These are phyloP conservation scores for Chaetoscypha palmicola DNA, from an alignment of 2,329 filamentous ascomycete species.

Conservation along the genomic window DNA sequence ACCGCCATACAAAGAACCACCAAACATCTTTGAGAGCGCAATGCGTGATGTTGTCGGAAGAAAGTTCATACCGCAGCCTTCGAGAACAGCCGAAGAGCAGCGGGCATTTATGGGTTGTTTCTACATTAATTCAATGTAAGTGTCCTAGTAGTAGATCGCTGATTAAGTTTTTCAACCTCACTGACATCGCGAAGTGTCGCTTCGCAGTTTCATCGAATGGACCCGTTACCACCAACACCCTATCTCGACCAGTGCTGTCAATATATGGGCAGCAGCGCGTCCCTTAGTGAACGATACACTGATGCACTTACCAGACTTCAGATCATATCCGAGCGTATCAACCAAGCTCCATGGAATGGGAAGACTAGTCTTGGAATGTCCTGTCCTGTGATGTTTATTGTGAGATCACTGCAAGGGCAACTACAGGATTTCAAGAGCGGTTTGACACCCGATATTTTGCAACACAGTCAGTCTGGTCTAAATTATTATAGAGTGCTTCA, in stretches of 20 bases:
- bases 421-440: constrained; percentile 8
- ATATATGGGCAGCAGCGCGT: constrained; percentile 1
- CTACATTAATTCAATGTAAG: constrained; percentile 14
- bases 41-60: not conserved
- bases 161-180: not conserved
- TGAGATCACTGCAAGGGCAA: constrained; percentile 12
- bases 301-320: constrained; percentile 12
- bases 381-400: constrained; percentile 9
- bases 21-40: constrained; percentile 1
- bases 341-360: constrained; percentile 12
- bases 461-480: constrained; percentile 16
- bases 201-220: constrained; percentile 13
- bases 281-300: constrained; percentile 9
- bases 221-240: constrained; percentile 8
- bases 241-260: constrained; percentile 18
- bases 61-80: not conserved
- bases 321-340: constrained; percentile 9
- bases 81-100: constrained; percentile 12
- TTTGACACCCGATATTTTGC: constrained; percentile 1
- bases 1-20: not conserved
- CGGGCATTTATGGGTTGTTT: constrained; percentile 16
- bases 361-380: not conserved
- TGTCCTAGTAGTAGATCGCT: too few species aligned
- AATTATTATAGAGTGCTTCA: not conserved
- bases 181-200: constrained; percentile 8